These are phyloP conservation scores for Saprolegnia diclina DNA, from an alignment of 352 stramenopile species.

Conservation along the genomic window DNA sequence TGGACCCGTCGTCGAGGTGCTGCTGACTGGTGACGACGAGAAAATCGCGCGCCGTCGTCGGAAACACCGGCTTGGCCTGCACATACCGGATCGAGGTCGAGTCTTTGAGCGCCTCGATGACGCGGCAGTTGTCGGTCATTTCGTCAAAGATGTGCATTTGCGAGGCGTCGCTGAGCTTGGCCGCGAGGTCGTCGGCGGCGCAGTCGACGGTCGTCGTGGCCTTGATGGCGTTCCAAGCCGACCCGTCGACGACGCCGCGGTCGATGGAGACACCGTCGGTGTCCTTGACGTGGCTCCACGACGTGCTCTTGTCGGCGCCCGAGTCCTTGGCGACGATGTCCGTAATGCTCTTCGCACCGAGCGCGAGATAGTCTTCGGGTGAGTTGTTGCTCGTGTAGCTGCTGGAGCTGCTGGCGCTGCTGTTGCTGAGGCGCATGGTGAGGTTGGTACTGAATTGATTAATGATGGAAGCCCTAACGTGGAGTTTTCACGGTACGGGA, in stretches of 20 bases:
- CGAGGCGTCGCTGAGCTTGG: conserved; percentile 51
- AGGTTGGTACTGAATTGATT: too few relatives aligned
- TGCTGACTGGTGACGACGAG: conserved; percentile 58
- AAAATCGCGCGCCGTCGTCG: conserved; percentile 66
- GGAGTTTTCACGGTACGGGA: too few relatives aligned
- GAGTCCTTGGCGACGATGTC: conserved; percentile 58
- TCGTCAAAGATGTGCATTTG: conserved; percentile 69
- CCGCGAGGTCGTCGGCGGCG: conserved; percentile 49
- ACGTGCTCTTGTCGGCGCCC: conserved; percentile 57
- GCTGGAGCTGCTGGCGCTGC: too few relatives aligned
- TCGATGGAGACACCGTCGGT: conserved; percentile 47
- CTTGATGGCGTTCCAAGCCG: conserved; percentile 66
- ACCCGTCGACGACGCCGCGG: conserved; percentile 54
- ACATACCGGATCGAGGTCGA: conserved; percentile 57
- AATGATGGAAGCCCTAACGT: too few relatives aligned
- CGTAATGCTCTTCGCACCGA: conserved; percentile 41
- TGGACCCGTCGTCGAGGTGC: conserved; percentile 43
- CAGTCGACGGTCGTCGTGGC: conserved; percentile 48
- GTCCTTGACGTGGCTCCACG: conserved; percentile 62
- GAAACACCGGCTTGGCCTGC: conserved; percentile 72
- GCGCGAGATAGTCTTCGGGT: neutral
- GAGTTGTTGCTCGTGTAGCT: neutral
- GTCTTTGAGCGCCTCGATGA: conserved; percentile 44
- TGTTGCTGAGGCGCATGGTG: too few relatives aligned
- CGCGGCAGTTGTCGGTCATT: conserved; percentile 52